Base-by-base conservation (phyloP, 2,329 filamentous ascomycete species). In the Colletotrichum phormii region DNA sequence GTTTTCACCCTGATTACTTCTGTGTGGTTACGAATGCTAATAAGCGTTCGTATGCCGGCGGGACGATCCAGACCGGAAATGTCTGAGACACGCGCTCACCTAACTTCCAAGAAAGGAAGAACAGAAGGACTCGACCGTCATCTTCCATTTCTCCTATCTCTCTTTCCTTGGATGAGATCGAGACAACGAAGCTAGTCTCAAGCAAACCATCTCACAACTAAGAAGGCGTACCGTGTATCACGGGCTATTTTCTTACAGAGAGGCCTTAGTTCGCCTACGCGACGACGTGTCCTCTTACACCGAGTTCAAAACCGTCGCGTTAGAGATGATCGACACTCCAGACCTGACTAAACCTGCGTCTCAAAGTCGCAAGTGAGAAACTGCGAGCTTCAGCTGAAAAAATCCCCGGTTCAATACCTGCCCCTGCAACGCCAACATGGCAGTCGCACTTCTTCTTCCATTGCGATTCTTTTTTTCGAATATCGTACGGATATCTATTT, bases 41-140 rank as follows among this genome's bases (percentile, higher is more conserved):
- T 26, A 29, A 57, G 15, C 15, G 5, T 31, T 9, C 15, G n/a
- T 29, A 15, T 31, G 15, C 15, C 37, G 9, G 42, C 35, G 37
- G 59, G 18, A 26, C 37, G 24, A 62, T 31, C 60, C 37, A 62
- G 42, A 62, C 24, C 49, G 5, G 22, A 22, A 24, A 35, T 62
- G 60, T 62, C 60, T 35, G 22, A 33, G 60, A 62, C 59, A 62
- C n/a, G 58, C 58, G 37, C 42, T 51, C 59, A 13, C 5, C 18
- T 15, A 49, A 49, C 42, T 49, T 49, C 42, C 42, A 49, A 49
- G 18, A 49, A 49, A 49, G 42, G 42, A 49, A n/a, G 4, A 26
- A 6, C 24, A 6, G 6, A 29, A 49, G 59, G 59, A 61, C 59
- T 61, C 59, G 37, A 13, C 29, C 59, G 37, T 31, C 18, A n/a